These are phyloP conservation scores for Botrytis deweyae DNA, from an alignment of 2,329 filamentous ascomycete species.

Conservation along the genomic window DNA sequence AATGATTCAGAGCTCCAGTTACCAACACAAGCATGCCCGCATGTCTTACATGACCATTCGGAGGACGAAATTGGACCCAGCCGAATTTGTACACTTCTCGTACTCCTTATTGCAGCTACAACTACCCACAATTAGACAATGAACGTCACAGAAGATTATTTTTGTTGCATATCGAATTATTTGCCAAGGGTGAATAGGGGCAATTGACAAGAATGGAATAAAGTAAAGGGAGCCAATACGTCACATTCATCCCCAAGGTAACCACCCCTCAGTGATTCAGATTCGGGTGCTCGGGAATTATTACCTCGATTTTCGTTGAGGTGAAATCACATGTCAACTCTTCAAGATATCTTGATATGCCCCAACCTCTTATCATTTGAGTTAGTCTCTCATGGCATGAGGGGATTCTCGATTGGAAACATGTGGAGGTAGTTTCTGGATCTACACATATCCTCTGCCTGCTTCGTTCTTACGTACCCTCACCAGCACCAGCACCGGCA, in stretches of 20 bases:
- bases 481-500: neutral
- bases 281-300: neutral
- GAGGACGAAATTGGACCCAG: neutral
- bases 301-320: neutral
- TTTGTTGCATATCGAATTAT: neutral
- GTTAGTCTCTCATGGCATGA: neutral
- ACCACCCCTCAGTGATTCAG: neutral
- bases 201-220: neutral
- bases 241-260: neutral
- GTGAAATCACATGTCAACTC: neutral
- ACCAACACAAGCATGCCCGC: neutral
- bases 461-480: neutral
- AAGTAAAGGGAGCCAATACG: neutral
- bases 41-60: neutral
- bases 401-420: neutral
- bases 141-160: neutral
- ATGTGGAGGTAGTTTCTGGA: neutral
- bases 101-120: neutral
- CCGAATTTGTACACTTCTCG: neutral
- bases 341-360: neutral
- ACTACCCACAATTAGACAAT: neutral
- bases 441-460: neutral
- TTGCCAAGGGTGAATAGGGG: neutral
- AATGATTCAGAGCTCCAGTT: neutral
- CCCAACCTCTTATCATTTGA: neutral